Percentiles rank a stretch among this genome's conserved stretches.
These are phyloP conservation scores for Sporothrix inflata DNA, from an alignment of 2,329 filamentous ascomycete genomes.

Conservation along the genomic window DNA sequence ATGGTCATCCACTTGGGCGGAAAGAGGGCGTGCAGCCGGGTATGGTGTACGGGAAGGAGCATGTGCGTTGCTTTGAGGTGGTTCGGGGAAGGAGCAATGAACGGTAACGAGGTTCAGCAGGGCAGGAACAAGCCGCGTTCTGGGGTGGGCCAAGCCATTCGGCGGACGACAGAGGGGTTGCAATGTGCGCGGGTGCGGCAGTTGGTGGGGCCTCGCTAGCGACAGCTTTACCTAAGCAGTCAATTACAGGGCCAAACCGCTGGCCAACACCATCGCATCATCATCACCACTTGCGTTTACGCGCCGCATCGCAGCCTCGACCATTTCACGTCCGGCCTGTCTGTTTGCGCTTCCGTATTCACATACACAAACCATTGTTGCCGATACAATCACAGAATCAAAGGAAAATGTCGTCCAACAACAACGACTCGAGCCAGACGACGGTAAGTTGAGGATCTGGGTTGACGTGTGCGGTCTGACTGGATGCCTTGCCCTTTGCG, in stretches of 20 bases:
- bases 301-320: not conserved
- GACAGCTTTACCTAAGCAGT: slow-evolving; percentile 8
- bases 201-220: slow-evolving; percentile 1
- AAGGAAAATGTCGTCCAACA: slow-evolving; percentile 35
- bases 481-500: not conserved
- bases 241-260: not conserved
- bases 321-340: not conserved
- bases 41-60: not conserved
- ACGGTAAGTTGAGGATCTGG: slow-evolving; percentile 40
- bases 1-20: not conserved
- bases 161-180: not conserved
- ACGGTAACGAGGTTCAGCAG: not conserved
- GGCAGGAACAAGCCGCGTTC: not conserved
- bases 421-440: slow-evolving; percentile 45
- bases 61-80: not conserved
- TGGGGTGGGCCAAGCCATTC: not conserved
- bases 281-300: not conserved
- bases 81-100: not conserved
- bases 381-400: not conserved
- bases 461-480: no score
- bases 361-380: not conserved
- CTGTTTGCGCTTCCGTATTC: not conserved
- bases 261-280: slow-evolving; percentile 3
- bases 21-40: not conserved
- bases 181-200: not conserved